These are phyloP conservation scores for Stagonosporopsis vannaccii DNA, from an alignment of 2,329 filamentous ascomycete species.

Conservation along the genomic window DNA sequence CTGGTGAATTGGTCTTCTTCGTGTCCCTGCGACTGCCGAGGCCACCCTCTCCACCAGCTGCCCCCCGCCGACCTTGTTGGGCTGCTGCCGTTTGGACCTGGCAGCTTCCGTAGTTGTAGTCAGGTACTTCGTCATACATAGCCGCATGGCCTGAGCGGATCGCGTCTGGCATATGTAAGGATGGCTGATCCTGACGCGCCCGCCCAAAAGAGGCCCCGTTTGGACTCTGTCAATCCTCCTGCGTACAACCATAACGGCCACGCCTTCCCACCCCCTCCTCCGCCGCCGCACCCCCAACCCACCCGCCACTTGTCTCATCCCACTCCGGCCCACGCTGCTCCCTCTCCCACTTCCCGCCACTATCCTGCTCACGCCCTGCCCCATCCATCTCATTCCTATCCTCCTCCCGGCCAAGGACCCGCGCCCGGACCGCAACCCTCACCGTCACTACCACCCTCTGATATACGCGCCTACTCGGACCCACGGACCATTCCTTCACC, in stretches of 20 bases:
- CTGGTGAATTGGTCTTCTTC: slow-evolving; percentile 38
- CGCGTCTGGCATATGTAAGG: slow-evolving; percentile 45
- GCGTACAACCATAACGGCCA: slow-evolving; percentile 43
- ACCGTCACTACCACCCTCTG: slow-evolving; percentile 43
- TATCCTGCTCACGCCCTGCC: slow-evolving; percentile 38
- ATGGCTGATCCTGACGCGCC: slow-evolving; percentile 52
- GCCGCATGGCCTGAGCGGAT: slow-evolving; percentile 52
- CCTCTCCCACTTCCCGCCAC: slow-evolving; percentile 37
- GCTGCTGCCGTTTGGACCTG: slow-evolving; percentile 36
- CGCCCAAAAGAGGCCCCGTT: slow-evolving; percentile 48
- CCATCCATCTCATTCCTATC: slow-evolving; percentile 33
- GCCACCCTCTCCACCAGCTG: slow-evolving; percentile 33
- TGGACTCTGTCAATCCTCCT: slow-evolving; percentile 46
- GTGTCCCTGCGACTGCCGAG: slow-evolving; percentile 43
- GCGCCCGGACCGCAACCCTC: slow-evolving; percentile 38
- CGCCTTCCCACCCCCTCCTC: slow-evolving; percentile 41
- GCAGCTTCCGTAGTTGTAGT: slow-evolving; percentile 23
- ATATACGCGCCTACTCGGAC: slow-evolving; percentile 44
- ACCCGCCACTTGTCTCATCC: slow-evolving; percentile 42
- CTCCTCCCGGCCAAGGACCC: slow-evolving; percentile 28
- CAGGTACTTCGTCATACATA: slow-evolving; percentile 38
- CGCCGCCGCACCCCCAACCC: slow-evolving; percentile 39
- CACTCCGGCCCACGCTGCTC: slow-evolving; percentile 39
- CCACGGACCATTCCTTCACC: slow-evolving; percentile 45
- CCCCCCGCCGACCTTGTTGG: slow-evolving; percentile 35